These are phyloP conservation scores for Rutstroemia sydowiana DNA, from an alignment of 2,329 filamentous ascomycete genomes.

Conservation along the genomic window DNA sequence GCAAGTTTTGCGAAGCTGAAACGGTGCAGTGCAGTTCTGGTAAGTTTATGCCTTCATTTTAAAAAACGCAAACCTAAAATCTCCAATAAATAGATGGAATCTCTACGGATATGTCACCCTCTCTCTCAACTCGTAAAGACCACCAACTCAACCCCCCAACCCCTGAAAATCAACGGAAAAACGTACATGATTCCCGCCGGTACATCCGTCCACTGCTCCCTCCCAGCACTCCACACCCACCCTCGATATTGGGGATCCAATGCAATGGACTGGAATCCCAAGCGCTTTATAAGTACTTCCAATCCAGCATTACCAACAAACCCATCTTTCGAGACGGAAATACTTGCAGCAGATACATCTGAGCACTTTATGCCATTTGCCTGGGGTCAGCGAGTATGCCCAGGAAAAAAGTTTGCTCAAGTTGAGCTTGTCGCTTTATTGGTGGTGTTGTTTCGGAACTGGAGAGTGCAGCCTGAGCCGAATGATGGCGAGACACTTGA, in stretches of 20 bases:
- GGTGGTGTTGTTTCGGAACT: not conserved
- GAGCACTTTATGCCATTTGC: not conserved
- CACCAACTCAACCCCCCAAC: not conserved
- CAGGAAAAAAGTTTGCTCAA: not conserved
- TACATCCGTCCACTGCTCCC: not conserved
- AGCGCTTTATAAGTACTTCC: not conserved
- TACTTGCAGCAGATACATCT: not conserved
- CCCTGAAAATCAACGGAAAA: not conserved
- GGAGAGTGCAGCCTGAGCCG: not conserved
- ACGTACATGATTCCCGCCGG: not conserved
- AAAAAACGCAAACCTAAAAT: not conserved
- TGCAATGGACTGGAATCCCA: not conserved
- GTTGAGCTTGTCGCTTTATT: not conserved
- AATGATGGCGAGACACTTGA: not conserved
- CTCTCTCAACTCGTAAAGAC: not conserved
- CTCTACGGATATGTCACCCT: not conserved
- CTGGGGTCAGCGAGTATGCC: conserved; percentile 2
- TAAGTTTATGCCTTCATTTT: not conserved
- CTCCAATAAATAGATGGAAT: not conserved
- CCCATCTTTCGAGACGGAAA: not conserved
- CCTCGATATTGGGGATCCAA: not conserved
- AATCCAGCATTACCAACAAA: too few species aligned
- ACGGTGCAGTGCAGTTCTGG: not conserved
- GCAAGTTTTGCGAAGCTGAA: not conserved
- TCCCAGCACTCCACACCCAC: not conserved